phyloP scores from a whole-genome alignment of 2,329 filamentous ascomycete species.

The Pyricularia pennisetigena region DNA sequence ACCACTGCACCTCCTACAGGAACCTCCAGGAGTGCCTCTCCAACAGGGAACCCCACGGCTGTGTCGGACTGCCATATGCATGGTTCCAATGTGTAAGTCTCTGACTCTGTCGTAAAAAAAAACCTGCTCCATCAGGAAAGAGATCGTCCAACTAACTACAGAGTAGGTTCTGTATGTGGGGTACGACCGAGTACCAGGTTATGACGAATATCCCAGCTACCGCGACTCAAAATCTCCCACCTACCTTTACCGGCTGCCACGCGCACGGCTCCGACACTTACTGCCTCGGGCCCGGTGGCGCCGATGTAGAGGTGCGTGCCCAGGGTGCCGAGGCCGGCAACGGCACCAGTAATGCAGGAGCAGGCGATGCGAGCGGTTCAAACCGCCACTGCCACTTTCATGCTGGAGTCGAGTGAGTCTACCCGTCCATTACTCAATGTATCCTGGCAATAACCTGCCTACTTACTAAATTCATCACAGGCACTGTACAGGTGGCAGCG shows the following conservation, averaged over 20 bases:
- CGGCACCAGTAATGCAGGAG: conserved; percentile 12
- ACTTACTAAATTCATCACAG: conserved; percentile 23
- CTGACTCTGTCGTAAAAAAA: background rate
- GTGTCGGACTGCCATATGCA: conserved; percentile 32
- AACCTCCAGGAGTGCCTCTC: background rate
- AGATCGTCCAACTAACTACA: background rate
- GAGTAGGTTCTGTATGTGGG: conserved; percentile 33
- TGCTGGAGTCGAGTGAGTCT: conserved; percentile 59
- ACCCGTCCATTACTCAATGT: background rate
- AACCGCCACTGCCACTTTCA: conserved; percentile 57
- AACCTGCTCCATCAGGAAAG: background rate
- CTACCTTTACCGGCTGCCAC: conserved; percentile 57
- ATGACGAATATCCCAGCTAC: conserved; percentile 40
- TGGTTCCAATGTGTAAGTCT: conserved; percentile 26
- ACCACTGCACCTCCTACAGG: conserved; percentile 5
- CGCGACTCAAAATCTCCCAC: conserved; percentile 43
- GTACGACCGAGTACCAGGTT: conserved; percentile 30
- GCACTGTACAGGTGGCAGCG: conserved; percentile 46
- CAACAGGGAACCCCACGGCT: conserved; percentile 16
- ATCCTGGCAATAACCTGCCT: background rate
- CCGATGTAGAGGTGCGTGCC: conserved; percentile 42
- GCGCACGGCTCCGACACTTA: conserved; percentile 40
- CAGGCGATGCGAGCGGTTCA: conserved; percentile 13
- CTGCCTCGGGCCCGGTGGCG: conserved; percentile 8
- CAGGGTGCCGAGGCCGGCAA: conserved; percentile 12